These are phyloP conservation scores for Saccharum spontaneum DNA, from an alignment of 176 grass and related monocot species.

Conservation along the genomic window DNA sequence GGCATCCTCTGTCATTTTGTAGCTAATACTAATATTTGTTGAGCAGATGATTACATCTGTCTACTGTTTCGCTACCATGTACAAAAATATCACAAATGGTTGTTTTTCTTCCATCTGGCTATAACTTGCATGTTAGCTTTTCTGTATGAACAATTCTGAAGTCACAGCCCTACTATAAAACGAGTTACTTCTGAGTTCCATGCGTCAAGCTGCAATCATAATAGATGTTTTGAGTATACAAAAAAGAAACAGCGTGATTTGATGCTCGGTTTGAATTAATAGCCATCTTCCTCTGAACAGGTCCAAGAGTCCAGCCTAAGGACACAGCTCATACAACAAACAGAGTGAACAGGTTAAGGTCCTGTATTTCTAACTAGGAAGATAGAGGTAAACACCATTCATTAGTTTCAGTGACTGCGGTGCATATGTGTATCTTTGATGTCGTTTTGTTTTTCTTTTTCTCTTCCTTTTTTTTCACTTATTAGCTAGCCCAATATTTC, in stretches of 20 bases:
- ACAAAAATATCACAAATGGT: background rate
- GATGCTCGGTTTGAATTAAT: conserved; percentile 20
- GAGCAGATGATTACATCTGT: background rate
- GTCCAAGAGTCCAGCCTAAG: conserved; percentile 86
- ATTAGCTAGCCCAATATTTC: conserved; percentile 29
- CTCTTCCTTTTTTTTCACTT: background rate
- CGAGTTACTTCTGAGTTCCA: background rate
- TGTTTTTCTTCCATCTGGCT: background rate
- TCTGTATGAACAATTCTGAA: background rate
- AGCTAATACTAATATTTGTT: background rate
- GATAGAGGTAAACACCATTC: conserved; percentile 58
- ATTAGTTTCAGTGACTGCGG: conserved; percentile 50
- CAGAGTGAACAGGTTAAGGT: conserved; percentile 44
- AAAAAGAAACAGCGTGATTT: background rate
- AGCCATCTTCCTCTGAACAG: conserved; percentile 44
- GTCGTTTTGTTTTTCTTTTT: background rate
- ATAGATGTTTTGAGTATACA: background rate
- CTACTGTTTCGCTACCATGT: background rate
- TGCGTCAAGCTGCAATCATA: background rate
- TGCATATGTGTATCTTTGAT: conserved; percentile 53
- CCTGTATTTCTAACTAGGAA: conserved; percentile 52
- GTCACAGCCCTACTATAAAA: background rate
- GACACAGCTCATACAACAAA: conserved; percentile 79
- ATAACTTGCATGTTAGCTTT: background rate
- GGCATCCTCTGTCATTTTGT: background rate